These are phyloP conservation scores for Lasiodiplodia sp. DNA, from an alignment of 2,329 filamentous ascomycete genomes.

Conservation along the genomic window DNA sequence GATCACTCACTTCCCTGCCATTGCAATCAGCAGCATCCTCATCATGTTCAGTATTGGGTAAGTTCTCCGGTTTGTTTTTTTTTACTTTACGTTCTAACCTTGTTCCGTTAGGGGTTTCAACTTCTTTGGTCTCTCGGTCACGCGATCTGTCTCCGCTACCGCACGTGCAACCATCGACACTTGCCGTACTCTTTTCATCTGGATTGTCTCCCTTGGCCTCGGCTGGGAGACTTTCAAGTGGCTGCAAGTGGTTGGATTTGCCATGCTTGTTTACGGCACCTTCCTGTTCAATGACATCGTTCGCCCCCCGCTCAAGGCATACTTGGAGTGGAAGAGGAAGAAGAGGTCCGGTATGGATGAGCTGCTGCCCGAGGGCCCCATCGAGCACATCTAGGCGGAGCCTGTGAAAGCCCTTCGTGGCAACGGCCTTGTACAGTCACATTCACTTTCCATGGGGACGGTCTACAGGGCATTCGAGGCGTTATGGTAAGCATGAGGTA, in stretches of 20 bases:
- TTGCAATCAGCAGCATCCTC: conserved; percentile 79
- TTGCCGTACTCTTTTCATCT: conserved; percentile 96
- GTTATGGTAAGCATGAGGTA: background rate
- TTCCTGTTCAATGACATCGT: conserved; percentile 96
- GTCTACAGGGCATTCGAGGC: background rate
- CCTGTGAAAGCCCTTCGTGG: background rate
- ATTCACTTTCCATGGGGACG: background rate
- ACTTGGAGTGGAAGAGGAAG: conserved; percentile 58
- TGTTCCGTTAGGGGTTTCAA: conserved; percentile 81
- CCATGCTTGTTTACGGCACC: conserved; percentile 90
- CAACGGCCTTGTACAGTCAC: background rate
- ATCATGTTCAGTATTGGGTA: conserved; percentile 99
- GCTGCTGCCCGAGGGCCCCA: conserved; percentile 81
- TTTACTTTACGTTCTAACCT: background rate
- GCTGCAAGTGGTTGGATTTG: conserved; percentile 91
- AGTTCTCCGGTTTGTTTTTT: conserved; percentile 38
- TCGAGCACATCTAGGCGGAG: conserved; percentile 66
- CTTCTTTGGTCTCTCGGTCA: conserved; percentile 96
- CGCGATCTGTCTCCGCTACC: conserved; percentile 86
- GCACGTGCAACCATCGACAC: conserved; percentile 97
- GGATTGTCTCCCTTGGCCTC: conserved; percentile 89
- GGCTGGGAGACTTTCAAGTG: conserved; percentile 99
- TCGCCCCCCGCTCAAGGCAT: conserved; percentile 77
- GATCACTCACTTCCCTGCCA: conserved; percentile 73
- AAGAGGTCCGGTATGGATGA: conserved; percentile 47